These are phyloP conservation scores for Neurospora terricola DNA, from an alignment of 495 filamentous ascomycete species.

Conservation along the genomic window DNA sequence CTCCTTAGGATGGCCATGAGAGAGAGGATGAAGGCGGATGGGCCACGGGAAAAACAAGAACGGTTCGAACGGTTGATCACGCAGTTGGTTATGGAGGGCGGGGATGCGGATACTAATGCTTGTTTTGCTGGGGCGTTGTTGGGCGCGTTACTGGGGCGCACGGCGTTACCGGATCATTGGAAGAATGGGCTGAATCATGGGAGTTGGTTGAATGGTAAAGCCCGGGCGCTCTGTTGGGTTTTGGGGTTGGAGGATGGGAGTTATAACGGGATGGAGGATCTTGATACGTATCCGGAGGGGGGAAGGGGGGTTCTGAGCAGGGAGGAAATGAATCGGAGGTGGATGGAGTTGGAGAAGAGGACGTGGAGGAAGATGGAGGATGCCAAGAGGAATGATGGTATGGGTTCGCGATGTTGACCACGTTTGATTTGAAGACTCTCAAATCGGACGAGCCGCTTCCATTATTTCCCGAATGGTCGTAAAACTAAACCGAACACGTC, in stretches of 20 bases:
- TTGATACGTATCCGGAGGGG: constrained; percentile 20
- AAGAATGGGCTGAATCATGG: constrained; percentile 28
- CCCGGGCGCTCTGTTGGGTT: constrained; percentile 15
- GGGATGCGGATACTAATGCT: constrained; percentile 42
- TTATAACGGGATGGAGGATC: constrained; percentile 20
- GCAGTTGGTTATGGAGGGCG: constrained; percentile 35
- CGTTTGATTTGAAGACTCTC: too few species aligned
- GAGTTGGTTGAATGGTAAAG: constrained; percentile 31
- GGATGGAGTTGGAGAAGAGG: constrained; percentile 19
- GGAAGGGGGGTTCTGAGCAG: constrained; percentile 16
- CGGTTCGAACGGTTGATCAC: constrained; percentile 34
- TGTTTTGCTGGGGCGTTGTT: constrained; percentile 37
- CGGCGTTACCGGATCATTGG: constrained; percentile 31
- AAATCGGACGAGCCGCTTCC: too few species aligned
- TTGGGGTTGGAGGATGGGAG: constrained; percentile 19
- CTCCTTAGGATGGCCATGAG: constrained; percentile 27
- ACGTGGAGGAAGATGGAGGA: constrained; percentile 15
- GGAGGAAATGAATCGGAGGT: constrained; percentile 22
- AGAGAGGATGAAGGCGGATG: neutral
- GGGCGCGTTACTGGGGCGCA: constrained; percentile 33
- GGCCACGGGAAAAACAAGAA: constrained; percentile 1
- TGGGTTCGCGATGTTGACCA: neutral
- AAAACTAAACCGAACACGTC: too few species aligned
- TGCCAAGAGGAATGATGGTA: neutral
- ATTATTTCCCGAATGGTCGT: too few species aligned